Percentiles rank a stretch among this genome's conserved stretches.
Evolutionary conservation across 257 asterid genomes (phyloP).

Genomic region (Prunella vulgaris): DNA sequence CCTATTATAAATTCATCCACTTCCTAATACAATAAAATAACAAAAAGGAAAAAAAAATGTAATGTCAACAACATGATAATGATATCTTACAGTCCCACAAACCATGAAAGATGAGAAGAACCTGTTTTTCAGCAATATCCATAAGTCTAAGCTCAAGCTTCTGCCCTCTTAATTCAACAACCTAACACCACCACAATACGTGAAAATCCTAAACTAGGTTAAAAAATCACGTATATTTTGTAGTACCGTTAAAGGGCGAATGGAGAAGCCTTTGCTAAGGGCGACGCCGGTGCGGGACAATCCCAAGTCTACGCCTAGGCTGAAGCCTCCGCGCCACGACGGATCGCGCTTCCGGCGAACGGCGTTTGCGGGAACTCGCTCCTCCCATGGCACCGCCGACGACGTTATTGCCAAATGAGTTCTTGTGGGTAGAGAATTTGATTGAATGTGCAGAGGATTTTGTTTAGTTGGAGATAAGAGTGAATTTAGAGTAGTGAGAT

Average conservation of each 20-base stretch:
- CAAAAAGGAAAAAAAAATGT: too few species aligned
- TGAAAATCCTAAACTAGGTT: neutral
- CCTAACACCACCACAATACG: slow-evolving; percentile 37
- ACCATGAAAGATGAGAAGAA: neutral
- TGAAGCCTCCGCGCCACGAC: slow-evolving; percentile 41
- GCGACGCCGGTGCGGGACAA: slow-evolving; percentile 90
- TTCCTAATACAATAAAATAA: slow-evolving; percentile 39
- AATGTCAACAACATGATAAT: too few species aligned
- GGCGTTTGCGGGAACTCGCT: slow-evolving; percentile 71
- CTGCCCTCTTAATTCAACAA: slow-evolving; percentile 80
- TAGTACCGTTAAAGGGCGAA: slow-evolving; percentile 76
- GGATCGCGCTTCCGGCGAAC: slow-evolving; percentile 55
- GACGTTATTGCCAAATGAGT: too few species aligned
- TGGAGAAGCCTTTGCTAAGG: slow-evolving; percentile 70
- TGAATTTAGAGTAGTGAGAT: too few species aligned
- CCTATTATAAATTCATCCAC: slow-evolving; percentile 94
- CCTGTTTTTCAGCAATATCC: slow-evolving; percentile 77
- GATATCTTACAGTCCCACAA: too few species aligned
- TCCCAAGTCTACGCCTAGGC: too few species aligned
- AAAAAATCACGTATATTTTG: neutral
- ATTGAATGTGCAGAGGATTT: too few species aligned
- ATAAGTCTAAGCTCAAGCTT: slow-evolving; percentile 66
- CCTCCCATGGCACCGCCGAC: slow-evolving; percentile 34
- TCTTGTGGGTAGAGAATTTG: too few species aligned
- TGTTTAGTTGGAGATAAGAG: too few species aligned